These are phyloP conservation scores for Candida smagusa DNA, from an alignment of 1,139 yeast genomes.

Conservation along the genomic window DNA sequence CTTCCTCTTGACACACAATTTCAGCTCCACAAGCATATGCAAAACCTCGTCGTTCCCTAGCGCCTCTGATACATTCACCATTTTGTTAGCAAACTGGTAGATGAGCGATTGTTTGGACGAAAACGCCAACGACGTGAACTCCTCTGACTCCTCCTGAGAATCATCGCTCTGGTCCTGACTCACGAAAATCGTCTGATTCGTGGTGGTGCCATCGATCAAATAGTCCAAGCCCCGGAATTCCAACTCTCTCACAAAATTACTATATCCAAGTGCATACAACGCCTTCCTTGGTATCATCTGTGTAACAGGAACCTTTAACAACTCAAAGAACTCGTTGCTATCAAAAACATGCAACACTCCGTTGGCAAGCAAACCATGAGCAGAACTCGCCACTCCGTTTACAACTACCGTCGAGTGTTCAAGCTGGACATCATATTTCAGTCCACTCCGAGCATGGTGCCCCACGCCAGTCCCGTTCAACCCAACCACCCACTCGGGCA, in stretches of 20 bases:
- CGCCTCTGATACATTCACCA: slow-evolving; percentile 27
- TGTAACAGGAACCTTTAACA: slow-evolving; percentile 25
- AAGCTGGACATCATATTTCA: slow-evolving; percentile 9
- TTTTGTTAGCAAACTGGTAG: slow-evolving; percentile 67
- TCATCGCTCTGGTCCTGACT: slow-evolving; percentile 41
- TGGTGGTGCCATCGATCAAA: slow-evolving; percentile 52
- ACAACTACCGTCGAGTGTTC: slow-evolving; percentile 8
- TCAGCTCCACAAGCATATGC: slow-evolving; percentile 23
- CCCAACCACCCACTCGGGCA: slow-evolving; percentile 29
- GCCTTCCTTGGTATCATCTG: slow-evolving; percentile 70
- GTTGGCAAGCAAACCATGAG: slow-evolving; percentile 50
- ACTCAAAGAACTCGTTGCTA: slow-evolving; percentile 23
- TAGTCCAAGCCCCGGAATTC: slow-evolving; percentile 56
- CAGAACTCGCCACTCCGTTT: slow-evolving; percentile 20
- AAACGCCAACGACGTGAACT: slow-evolving; percentile 17
- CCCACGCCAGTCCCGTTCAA: slow-evolving; percentile 22
- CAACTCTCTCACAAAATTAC: slow-evolving; percentile 67
- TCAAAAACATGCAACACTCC: slow-evolving; percentile 63
- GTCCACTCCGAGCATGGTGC: slow-evolving; percentile 4
- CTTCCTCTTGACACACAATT: slow-evolving; percentile 33
- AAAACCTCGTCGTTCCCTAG: slow-evolving; percentile 4
- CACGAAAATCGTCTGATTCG: slow-evolving; percentile 60
- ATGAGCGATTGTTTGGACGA: slow-evolving; percentile 39
- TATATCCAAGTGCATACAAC: slow-evolving; percentile 65
- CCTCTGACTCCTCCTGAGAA: slow-evolving; percentile 22